Evolutionary conservation across 2,329 filamentous ascomycete species (phyloP).

Genomic region (Fusarium acutatum): DNA sequence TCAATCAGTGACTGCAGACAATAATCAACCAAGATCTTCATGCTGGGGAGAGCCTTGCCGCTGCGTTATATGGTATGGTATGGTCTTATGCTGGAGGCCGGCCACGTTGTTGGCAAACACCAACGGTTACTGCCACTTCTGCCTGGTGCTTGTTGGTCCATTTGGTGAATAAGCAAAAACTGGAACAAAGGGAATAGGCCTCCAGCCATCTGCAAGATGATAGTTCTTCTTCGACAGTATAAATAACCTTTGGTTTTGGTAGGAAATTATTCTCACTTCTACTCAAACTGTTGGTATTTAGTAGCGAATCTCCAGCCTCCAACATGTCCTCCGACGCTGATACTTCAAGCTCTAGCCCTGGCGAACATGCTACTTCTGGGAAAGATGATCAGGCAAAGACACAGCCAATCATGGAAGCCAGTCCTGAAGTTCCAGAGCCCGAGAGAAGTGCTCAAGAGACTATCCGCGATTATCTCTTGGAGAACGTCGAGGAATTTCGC

Average conservation of each 20-base stretch:
- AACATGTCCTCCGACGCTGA: background rate
- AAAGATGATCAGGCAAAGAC: too few relatives aligned
- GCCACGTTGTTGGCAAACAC: background rate
- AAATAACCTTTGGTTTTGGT: too few relatives aligned
- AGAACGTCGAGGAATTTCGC: constrained; percentile 2
- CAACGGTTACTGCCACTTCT: background rate
- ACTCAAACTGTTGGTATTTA: background rate
- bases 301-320: background rate
- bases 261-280: background rate
- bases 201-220: background rate
- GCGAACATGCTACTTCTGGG: background rate
- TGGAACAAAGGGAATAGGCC: background rate
- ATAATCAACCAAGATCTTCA: too few relatives aligned
- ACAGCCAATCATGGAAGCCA: background rate
- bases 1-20: background rate
- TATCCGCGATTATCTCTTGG: background rate
- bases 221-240: too few relatives aligned
- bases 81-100: background rate
- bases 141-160: background rate
- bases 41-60: background rate
- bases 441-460: background rate
- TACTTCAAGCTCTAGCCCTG: background rate
- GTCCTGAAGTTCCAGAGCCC: background rate
- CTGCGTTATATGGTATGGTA: background rate
- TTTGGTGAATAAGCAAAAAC: background rate